Conservation (phyloP, 352 stramenopile genomes). For the Sclerospora graminicola region DNA sequence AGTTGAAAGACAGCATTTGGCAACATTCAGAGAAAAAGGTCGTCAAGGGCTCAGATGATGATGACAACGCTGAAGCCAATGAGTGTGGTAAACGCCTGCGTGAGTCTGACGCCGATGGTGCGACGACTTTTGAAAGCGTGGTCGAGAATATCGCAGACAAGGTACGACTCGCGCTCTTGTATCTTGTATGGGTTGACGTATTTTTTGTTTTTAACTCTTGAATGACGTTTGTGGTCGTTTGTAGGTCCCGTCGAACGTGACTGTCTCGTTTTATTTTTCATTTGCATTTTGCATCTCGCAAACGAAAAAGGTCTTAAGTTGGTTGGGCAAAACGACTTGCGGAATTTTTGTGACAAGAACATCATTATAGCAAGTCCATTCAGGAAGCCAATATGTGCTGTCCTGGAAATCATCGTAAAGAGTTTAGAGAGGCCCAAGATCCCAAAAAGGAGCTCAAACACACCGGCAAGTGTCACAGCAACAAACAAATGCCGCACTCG, state of each 20-base stretch:
- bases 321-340: constrained; percentile 58
- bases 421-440: constrained; percentile 80
- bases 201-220: too few relatives aligned
- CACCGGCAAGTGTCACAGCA: constrained; percentile 74
- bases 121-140: constrained; percentile 85
- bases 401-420: constrained; percentile 89
- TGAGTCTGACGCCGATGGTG: constrained; percentile 10
- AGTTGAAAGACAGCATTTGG: constrained; percentile 95
- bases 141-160: constrained; percentile 82
- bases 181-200: neutral
- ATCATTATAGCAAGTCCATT: constrained; percentile 94
- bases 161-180: constrained; percentile 21
- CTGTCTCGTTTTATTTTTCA: constrained; percentile 98
- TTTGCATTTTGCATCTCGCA: constrained; percentile 96
- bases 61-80: constrained; percentile 7
- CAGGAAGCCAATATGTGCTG: constrained; percentile 93
- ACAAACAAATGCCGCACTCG: constrained; percentile 82
- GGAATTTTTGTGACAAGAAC: constrained; percentile 87
- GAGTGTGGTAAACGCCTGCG: constrained; percentile 24
- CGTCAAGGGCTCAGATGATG: neutral
- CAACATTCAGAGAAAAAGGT: constrained; percentile 48
- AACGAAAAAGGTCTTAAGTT: constrained; percentile 96
- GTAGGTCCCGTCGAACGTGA: constrained; percentile 89
- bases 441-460: constrained; percentile 81
- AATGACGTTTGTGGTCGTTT: too few relatives aligned